Conservation (phyloP, 2,329 filamentous ascomycete species). For the Salinomyces thailandicus region DNA sequence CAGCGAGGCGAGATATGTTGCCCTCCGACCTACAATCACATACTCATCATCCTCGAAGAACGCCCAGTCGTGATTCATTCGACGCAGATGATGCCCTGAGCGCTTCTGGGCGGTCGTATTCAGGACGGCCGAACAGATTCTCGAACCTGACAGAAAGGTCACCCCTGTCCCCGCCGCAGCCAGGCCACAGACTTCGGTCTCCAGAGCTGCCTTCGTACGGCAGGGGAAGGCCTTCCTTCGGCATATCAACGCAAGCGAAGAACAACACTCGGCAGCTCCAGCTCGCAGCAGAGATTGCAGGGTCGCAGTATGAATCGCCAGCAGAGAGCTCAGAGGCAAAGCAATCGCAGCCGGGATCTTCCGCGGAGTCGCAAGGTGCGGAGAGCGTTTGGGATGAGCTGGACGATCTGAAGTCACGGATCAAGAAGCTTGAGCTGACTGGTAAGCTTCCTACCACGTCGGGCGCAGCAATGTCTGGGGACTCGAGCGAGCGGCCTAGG, state of each 20-base stretch:
- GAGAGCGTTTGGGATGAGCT: constrained; percentile 96
- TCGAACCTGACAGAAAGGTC: constrained; percentile 13
- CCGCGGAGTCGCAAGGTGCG: constrained; percentile 75
- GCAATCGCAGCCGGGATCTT: constrained; percentile 47
- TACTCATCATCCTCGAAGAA: constrained; percentile 8
- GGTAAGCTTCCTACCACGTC: constrained; percentile 78
- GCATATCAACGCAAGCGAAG: constrained; percentile 1
- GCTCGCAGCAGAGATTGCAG: constrained; percentile 12
- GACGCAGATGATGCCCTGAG: constrained; percentile 14
- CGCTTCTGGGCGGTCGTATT: constrained; percentile 12
- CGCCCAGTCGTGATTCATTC: constrained; percentile 7
- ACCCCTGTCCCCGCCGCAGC: constrained; percentile 12
- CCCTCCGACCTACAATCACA: constrained; percentile 14
- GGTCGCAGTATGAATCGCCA: constrained; percentile 19
- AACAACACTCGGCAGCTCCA: constrained; percentile 10
- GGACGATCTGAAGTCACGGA: constrained; percentile 87
- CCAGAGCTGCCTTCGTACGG: constrained; percentile 18
- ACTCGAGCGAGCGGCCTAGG: constrained; percentile 69
- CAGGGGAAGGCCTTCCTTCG: constrained; percentile 18
- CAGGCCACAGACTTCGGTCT: constrained; percentile 14
- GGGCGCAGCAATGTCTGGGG: constrained; percentile 63
- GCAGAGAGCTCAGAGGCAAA: constrained; percentile 35
- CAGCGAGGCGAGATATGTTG: constrained; percentile 13
- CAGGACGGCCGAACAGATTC: constrained; percentile 13
- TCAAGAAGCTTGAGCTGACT: constrained; percentile 78